phyloP scores from a whole-genome alignment of 345 rosid species.

The Brassica incana region DNA sequence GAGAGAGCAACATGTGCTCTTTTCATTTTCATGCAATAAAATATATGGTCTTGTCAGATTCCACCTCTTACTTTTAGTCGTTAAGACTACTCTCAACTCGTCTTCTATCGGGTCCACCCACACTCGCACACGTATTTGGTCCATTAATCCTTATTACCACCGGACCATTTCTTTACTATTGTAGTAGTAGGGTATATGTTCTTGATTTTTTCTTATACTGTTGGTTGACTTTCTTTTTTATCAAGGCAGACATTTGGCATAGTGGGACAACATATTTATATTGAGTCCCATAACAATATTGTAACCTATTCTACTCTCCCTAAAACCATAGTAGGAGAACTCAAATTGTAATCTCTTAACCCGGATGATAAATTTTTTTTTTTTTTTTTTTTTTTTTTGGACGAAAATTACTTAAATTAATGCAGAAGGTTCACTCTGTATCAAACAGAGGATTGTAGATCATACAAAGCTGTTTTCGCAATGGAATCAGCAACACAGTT shows the following conservation, averaged over 20 bases:
- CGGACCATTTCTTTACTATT: neutral
- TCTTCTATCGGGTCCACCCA: constrained; percentile 35
- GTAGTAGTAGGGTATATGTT: neutral
- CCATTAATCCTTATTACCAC: constrained; percentile 7
- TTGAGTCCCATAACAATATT: neutral
- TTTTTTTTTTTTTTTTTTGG: too few species aligned
- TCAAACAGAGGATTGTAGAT: too few species aligned
- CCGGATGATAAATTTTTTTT: too few species aligned
- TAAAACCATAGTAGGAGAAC: neutral
- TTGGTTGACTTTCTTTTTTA: constrained; percentile 9
- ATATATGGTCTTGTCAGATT: constrained; percentile 24
- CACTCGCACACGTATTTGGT: constrained; percentile 38
- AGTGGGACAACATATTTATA: neutral
- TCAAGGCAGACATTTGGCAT: neutral
- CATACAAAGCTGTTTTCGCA: too few species aligned
- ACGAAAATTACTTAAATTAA: too few species aligned
- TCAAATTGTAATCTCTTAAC: neutral
- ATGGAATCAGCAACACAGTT: too few species aligned
- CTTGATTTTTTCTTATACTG: neutral
- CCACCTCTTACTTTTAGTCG: constrained; percentile 6
- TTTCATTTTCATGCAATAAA: constrained; percentile 37
- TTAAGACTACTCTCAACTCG: constrained; percentile 5
- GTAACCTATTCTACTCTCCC: neutral
- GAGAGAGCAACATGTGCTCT: constrained; percentile 34
- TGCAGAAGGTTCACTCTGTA: too few species aligned